Evolutionary conservation across 495 filamentous ascomycete genomes (phyloP), one percentile per base, ranked within the genome.

Genomic region (Sordaria brevicollis): DNA sequence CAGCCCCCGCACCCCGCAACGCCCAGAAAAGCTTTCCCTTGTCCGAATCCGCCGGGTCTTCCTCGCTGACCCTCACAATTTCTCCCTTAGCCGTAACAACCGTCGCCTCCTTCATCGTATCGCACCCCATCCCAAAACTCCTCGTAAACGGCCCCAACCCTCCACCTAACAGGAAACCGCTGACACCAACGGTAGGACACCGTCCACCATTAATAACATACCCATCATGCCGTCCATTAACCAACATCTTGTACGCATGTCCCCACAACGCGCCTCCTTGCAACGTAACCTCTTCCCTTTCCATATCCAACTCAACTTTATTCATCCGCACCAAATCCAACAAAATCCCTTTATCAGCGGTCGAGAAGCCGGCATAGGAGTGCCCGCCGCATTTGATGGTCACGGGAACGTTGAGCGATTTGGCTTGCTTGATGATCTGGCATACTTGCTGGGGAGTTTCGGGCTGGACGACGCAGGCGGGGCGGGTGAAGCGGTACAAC

Each of bases 21-120:
- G 84, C 86, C 77, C 82, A 83, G 67, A 86, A 87, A 15, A 87
- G 79, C 69, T 86, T 84, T 25, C 70, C 69, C 66, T 87, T 79
- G 43, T 81, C 70, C 41, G 41, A 49, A 68, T 86, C 83, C 33
- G 71, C 65, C 66, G 86, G 79, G 37, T 81, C 70, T 17, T 75
- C 77, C 62, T 76, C 74, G 49, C 79, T 82, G 17, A 83, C 83
- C 10, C 77, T 81, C 31, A 80, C 70, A 67, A 81, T 80, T 6
- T 71, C 68, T 10, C 84, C 85, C 54, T 82, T 78, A 8, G 83
- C 66, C 3, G 68, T 73, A 0, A 75, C 74, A 0, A 75, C 4
- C 11, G 74, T 75, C 1, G 38, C 74, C 13, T 73, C 34, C 33
- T 25, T 65, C 21, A 76, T n/a, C 4, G 69, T 76, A 38, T 76